Base-by-base conservation (phyloP, 352 stramenopile genomes). In the Hyaloperonospora arabidopsidis region DNA sequence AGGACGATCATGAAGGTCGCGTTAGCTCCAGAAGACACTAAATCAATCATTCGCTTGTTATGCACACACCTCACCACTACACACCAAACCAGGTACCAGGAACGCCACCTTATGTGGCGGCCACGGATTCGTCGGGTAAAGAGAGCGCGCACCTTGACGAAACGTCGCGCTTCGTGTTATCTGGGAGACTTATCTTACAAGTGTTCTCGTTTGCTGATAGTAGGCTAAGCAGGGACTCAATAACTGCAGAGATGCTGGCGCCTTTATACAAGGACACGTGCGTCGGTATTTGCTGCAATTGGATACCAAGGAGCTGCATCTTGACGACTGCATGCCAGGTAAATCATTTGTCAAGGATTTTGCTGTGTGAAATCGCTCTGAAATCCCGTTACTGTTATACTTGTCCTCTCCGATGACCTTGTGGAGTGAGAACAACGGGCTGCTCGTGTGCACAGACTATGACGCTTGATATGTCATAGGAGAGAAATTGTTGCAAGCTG, bases 291-390 rank as follows among this genome's bases (percentile, higher is more conserved):
- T 95, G 23, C 60, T 95, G 57, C 71, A 83, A 10, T 56, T 95
- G 23, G 85, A 95, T 57, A 74, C 93, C 25, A 91, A 93, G 56
- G 85, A 95, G 50, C 65, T 95, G 13, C 85, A 93, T 59, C 93
- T 95, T 48, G 85, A 95, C 29, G 85, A 93, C 58, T 95, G 85
- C 21, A 78, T 95, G 2, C 85, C 85, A 2, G 79, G 78, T 13
- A 82, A 82, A 0, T 91, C 85, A n/a, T 95, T 93, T 40, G 85
- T 93, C 6, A 95, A 95, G 51, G 85, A 95, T 54, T 93, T 95
- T 21, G 93, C 85, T 1, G 80, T 95, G 13, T 95, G 85, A 83
- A 95, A 95, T 25, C 82, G 85, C 4, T 93, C 85, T 0, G 85
- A 95, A 59, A 95, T 93, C 45, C 85, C 83, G 12, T 70, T 95